Evolutionary conservation across 305 asterid genomes (phyloP), one percentile per base, ranked within the genome.

Genomic region (Fraxinus paxiana): DNA sequence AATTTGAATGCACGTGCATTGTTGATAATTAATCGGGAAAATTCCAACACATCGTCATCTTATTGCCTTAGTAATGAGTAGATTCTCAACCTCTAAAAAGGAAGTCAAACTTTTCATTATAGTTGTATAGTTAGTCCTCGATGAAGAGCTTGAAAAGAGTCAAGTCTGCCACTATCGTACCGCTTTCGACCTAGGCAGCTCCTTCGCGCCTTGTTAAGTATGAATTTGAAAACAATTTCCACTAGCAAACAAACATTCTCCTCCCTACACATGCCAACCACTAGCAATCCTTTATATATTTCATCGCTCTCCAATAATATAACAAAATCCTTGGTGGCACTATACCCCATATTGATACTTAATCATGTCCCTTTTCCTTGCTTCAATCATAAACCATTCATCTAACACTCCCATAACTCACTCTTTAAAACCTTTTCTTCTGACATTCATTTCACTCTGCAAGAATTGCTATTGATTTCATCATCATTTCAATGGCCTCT

Each of bases 401-500:
- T 73, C 67, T 77, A 72, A 59, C 18, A 37, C 80, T 77, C 41
- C 43, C 78, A 67, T 31, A 30, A 71, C 22, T 82, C 84, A 80
- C 67, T 73, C 59, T 67, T 69, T 38, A 37, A 37, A 48, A 30
- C 17, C 33, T 80, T 77, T 43, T 71, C 75, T 5, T 22, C 75
- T 71, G 75, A 31, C 46, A 71, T 8, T 71, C 46, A 71, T 71
- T 31, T 17, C 75, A n/a, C 26, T 28, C 73, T 71, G 75, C 75
- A 80, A 80, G 31, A 80, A 77, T 41, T 33, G 81, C 72, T 46
- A 78, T 80, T 87, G 89, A 82, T 83, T 82, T 80, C 88, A 81
- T 71, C 83, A 86, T 89, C 90, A 91, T 81, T 83, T 78, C 79
- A 83, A 92, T 92, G 94, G 84, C 88, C 76, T 46, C 82, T 82